phyloP scores from a whole-genome alignment of 139 green algal genomes.

The Gonium pectorale region DNA sequence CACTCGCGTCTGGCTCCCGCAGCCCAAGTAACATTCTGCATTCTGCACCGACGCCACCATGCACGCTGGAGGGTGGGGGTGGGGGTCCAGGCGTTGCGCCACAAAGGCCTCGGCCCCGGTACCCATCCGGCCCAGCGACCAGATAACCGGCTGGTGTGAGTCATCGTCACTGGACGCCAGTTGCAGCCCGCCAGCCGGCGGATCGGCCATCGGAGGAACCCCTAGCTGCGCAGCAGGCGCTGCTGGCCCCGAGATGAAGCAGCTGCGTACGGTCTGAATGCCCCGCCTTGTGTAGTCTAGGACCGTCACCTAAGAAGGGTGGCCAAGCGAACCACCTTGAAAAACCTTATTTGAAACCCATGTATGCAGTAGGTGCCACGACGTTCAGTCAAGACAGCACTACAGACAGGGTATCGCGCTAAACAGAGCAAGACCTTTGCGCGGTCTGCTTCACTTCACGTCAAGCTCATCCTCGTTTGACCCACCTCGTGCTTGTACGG shows the following conservation, averaged over 20 bases:
- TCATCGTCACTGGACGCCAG: conserved; percentile 17
- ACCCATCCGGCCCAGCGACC: neutral
- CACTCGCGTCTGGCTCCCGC: conserved; percentile 1
- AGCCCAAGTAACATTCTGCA: neutral
- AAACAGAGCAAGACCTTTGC: too few species aligned
- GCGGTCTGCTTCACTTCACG: too few species aligned
- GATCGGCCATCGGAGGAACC: neutral
- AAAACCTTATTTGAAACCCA: too few species aligned
- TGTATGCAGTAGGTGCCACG: too few species aligned
- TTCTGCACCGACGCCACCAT: neutral
- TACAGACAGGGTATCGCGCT: too few species aligned
- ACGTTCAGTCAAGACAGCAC: too few species aligned
- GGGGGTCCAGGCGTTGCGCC: neutral
- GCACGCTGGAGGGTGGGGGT: neutral
- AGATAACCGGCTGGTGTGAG: neutral
- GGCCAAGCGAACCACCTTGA: too few species aligned
- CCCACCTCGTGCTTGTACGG: conserved; percentile 11
- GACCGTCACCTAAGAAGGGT: conserved; percentile 19
- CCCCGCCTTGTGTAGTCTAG: neutral
- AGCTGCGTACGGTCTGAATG: conserved; percentile 1
- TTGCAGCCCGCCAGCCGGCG: neutral
- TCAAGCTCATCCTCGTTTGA: too few species aligned
- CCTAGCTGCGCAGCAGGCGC: neutral
- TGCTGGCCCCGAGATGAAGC: neutral
- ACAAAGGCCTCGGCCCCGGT: neutral